Base-by-base conservation (phyloP, 345 rosid genomes). In the Bruguiera sexangula region DNA sequence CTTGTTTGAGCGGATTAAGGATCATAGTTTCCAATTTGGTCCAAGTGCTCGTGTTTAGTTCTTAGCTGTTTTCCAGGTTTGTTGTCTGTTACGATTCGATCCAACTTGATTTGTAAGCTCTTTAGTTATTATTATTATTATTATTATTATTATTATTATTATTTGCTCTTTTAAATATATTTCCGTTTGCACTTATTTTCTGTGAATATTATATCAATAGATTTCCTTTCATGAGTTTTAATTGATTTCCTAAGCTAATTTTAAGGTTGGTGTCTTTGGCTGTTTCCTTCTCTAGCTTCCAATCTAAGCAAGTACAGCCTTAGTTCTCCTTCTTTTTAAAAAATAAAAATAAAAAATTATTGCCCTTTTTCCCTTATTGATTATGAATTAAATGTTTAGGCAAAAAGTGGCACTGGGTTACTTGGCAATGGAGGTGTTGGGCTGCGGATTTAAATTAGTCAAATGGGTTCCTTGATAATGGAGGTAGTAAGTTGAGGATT, bases 281-380 rank as follows among this genome's bases (percentile, higher is more conserved):
- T 51, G 52, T 62, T 48, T 57, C 69, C 55, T 69, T 60, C 60
- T 29, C 27, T 72, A 3, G 72, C 85, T 79, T 83, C 58, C 32
- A 78, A 71, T 69, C 64, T 73, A 82, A 77, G 85, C 26, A 68
- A 80, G 54, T 34, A 46, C 73, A 56, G 62, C 79, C 74, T 63
- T 73, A 73, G n/a, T 48, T 61, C 15, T 22, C 24, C 16, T 27
- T 16, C 30, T 24, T 24, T 24, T 24, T 24, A 24, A 24, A 24
- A 24, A 24, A 24, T 24, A 24, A 24, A 24, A 24, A 24, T 24
- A 24, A 24, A 24, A 24, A 34, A 43, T 43, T 43, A 43, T 13
- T 43, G 3, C 13, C 15, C 50, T 13, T 79, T 76, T 65, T 73
- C n/a, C 24, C 62, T 48, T 11, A 13, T 69, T 64, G 18, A 43